Conservation (phyloP, 2,329 filamentous ascomycete species). For the Ascochyta koolunga region DNA sequence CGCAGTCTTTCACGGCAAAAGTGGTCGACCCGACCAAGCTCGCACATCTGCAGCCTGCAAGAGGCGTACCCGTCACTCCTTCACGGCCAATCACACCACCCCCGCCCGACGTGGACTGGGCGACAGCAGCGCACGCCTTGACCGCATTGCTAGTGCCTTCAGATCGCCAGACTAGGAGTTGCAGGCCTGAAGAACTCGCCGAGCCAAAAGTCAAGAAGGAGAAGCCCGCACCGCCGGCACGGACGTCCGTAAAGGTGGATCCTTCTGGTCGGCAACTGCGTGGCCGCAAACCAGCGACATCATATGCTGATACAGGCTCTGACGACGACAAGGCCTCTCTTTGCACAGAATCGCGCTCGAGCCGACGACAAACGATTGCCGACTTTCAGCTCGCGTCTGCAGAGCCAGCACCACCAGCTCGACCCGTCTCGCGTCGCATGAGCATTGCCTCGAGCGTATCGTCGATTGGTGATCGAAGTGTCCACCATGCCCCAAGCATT, state of each 20-base stretch:
- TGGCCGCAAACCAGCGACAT: slow-evolving; percentile 64
- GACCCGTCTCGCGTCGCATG: slow-evolving; percentile 47
- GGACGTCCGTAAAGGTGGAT: slow-evolving; percentile 49
- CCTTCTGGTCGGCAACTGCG: slow-evolving; percentile 69
- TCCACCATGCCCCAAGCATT: slow-evolving; percentile 47
- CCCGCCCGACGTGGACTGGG: slow-evolving; percentile 84
- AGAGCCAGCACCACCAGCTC: slow-evolving; percentile 30
- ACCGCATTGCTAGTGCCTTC: slow-evolving; percentile 81
- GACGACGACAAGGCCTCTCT: slow-evolving; percentile 40
- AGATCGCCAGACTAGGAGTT: slow-evolving; percentile 76
- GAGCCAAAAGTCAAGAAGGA: slow-evolving; percentile 66
- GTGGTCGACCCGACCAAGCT: slow-evolving; percentile 71
- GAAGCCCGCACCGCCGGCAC: slow-evolving; percentile 39
- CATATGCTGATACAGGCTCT: slow-evolving; percentile 60
- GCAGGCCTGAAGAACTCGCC: slow-evolving; percentile 75
- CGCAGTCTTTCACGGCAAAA: slow-evolving; percentile 84
- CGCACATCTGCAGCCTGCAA: slow-evolving; percentile 61
- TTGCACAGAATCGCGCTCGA: slow-evolving; percentile 34
- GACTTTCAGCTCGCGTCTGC: slow-evolving; percentile 38
- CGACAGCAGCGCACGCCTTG: slow-evolving; percentile 80
- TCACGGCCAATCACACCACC: slow-evolving; percentile 66
- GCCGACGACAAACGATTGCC: slow-evolving; percentile 49
- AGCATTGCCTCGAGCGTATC: slow-evolving; percentile 54
- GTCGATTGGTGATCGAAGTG: slow-evolving; percentile 44
- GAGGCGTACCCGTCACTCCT: slow-evolving; percentile 44